Evolutionary conservation across 257 asterid species (phyloP).

Genomic region (Anisodus acutangulus): DNA sequence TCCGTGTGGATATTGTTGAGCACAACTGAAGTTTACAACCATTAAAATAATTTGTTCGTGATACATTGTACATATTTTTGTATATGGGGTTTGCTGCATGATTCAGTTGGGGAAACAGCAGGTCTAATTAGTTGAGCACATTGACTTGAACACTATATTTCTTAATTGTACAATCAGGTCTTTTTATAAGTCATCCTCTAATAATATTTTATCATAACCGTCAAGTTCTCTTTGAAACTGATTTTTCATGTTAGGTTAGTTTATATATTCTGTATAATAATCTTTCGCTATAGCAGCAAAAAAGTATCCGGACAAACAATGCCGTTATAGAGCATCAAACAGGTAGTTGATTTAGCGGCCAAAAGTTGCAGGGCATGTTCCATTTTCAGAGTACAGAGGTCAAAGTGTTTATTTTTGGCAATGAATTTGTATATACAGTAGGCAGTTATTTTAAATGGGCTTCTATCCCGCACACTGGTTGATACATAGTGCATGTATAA

Average conservation of each 20-base stretch:
- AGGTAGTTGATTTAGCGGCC: neutral
- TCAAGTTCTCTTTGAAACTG: too few relatives aligned
- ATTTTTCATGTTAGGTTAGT: too few relatives aligned
- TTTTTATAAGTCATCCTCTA: too few relatives aligned
- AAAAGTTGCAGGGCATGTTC: neutral
- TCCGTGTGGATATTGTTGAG: neutral
- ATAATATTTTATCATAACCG: too few relatives aligned
- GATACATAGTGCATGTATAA: too few relatives aligned
- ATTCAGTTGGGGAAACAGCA: neutral
- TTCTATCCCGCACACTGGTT: too few relatives aligned
- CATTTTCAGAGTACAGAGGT: neutral
- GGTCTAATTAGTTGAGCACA: neutral
- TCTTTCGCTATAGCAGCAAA: too few relatives aligned
- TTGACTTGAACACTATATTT: neutral
- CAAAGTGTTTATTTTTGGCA: neutral
- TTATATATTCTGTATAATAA: too few relatives aligned
- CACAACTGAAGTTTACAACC: neutral
- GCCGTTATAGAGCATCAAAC: neutral
- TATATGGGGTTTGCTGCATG: neutral
- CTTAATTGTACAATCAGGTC: neutral
- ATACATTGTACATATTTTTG: conserved; percentile 16
- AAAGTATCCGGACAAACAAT: too few relatives aligned
- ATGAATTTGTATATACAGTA: neutral
- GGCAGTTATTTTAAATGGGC: neutral
- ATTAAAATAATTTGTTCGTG: conserved; percentile 16